phyloP scores from a whole-genome alignment of 306 rosid genomes.

The Glycyrrhiza uralensis region DNA sequence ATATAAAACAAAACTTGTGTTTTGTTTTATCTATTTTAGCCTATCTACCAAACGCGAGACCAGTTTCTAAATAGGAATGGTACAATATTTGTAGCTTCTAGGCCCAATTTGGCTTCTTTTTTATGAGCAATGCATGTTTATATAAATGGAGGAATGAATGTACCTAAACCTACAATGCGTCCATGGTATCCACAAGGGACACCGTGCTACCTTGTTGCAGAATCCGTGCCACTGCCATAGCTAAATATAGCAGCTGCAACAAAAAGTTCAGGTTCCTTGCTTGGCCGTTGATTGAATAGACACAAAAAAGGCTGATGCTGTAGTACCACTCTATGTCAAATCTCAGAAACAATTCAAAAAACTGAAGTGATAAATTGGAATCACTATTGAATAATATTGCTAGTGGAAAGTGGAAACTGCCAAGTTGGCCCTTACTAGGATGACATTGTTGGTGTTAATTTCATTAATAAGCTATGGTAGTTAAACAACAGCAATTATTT shows the following conservation, averaged over 20 bases:
- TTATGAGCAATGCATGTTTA: background rate
- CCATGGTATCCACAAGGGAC: background rate
- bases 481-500: background rate
- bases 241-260: conserved; percentile 19
- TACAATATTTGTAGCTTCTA: background rate
- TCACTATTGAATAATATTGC: conserved; percentile 2
- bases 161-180: background rate
- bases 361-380: background rate
- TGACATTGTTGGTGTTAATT: conserved; percentile 30
- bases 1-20: too few relatives aligned
- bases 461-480: background rate
- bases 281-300: conserved; percentile 27
- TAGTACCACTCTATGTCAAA: conserved; percentile 1
- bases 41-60: too few relatives aligned
- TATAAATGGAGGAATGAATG: background rate
- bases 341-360: conserved; percentile 15
- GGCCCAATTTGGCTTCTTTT: background rate
- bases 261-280: conserved; percentile 14
- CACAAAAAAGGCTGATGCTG: conserved; percentile 25
- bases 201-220: too few relatives aligned
- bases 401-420: conserved; percentile 8
- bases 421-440: background rate
- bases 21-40: too few relatives aligned
- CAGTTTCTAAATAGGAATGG: background rate
- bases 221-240: conserved; percentile 13